Base-by-base conservation (phyloP, 768 basidiomycete species). In the Tephrocybe sp. region DNA sequence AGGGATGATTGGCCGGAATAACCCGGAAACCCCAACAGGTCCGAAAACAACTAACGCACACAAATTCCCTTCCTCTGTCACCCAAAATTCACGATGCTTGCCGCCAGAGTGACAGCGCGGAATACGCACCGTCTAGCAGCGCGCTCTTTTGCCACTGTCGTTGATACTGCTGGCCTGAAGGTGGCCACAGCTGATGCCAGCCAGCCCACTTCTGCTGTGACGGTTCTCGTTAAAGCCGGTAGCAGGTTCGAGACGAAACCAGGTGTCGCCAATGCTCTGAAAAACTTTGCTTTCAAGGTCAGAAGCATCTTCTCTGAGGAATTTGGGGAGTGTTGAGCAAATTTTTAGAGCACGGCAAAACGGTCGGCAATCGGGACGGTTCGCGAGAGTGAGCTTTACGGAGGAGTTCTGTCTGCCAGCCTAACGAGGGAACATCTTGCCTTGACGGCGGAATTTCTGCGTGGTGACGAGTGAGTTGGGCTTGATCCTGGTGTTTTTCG, bases 281-380 rank as follows among this genome's bases (percentile, higher is more conserved):
- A 97, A 81, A 95, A 93, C 83, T 98, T 94, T 81, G 88, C 94
- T 53, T 98, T 96, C 86, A 98, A 97, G 89, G 96, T 98, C 65
- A 24, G 39, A 11, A 41, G 42, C 4, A 47, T n/a, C 28, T 17
- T 18, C 20, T 25, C 25, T 18, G 44, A 45, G 40, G 20, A 2
- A 30, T 20, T 18, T 25, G 10, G 17, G 17, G 30, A 15, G 26
- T 33, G 15, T 30, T 48, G 14, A 53, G 15, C 18, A 28, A 41
- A 18, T 45, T 48, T 14, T 20, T 33, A 98, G 96, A 90, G 88
- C 73, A 96, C 91, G 30, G 75, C 76, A 51, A 84, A 85, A 65
- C 85, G 92, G 61, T 94, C 95, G 47, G 87, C 93, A 33, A 77
- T 99, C 70, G 90, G 88, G 51, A 91, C 90, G 32, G 84, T 95